These are phyloP conservation scores for Kluyveromyces wickerhamii DNA, from an alignment of 805 yeast species.

Conservation along the genomic window DNA sequence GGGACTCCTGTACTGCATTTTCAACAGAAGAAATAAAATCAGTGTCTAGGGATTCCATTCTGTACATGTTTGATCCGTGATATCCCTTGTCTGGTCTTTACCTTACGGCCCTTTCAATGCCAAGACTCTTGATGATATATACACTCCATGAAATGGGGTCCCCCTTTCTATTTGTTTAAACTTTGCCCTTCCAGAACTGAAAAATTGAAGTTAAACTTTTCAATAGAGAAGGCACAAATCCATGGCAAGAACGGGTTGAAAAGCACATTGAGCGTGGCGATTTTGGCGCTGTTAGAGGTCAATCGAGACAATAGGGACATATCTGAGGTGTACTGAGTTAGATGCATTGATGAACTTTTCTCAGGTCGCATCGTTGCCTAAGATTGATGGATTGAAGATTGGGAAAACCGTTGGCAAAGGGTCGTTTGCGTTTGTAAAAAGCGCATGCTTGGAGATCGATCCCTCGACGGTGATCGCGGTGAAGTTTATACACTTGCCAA, in stretches of 20 bases:
- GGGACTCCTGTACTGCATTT: conserved; percentile 35
- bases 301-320: not conserved
- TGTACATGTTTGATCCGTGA: not conserved
- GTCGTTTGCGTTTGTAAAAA: conserved; percentile 55
- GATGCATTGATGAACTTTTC: conserved; percentile 29
- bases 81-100: not conserved
- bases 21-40: conserved; percentile 26
- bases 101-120: not conserved
- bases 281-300: too few species aligned
- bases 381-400: conserved; percentile 36
- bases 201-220: too few species aligned
- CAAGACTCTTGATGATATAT: too few species aligned
- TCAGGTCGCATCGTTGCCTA: conserved; percentile 37
- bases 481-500: conserved; percentile 44
- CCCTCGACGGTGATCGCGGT: conserved; percentile 43
- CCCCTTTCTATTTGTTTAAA: too few species aligned
- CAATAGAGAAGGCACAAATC: too few species aligned
- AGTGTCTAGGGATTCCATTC: conserved; percentile 11
- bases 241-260: too few species aligned
- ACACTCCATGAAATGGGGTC: too few species aligned
- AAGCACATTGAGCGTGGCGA: too few species aligned
- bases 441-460: conserved; percentile 35
- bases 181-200: too few species aligned
- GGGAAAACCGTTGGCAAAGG: conserved; percentile 60
- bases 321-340: not conserved